Conservation (phyloP, 2,329 filamentous ascomycete genomes). For the Capronia americana region DNA sequence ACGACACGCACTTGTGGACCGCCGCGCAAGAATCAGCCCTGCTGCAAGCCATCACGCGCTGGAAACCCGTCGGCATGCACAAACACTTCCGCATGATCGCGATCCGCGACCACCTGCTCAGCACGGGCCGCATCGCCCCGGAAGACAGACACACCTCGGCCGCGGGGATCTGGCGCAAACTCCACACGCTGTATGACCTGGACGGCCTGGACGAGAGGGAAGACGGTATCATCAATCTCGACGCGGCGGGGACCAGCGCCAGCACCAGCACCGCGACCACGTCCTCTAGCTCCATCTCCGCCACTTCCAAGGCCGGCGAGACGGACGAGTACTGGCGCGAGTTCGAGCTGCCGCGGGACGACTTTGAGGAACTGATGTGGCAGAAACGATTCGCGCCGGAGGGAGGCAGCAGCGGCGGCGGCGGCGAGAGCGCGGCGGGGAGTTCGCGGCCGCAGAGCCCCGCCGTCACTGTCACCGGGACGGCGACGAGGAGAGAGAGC, state of each 20-base stretch:
- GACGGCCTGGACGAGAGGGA: slow-evolving; percentile 84
- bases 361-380: slow-evolving; percentile 58
- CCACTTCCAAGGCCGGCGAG: slow-evolving; percentile 41
- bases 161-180: slow-evolving; percentile 88
- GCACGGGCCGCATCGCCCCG: slow-evolving; percentile 77
- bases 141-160: slow-evolving; percentile 69
- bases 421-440: slow-evolving; percentile 17
- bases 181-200: slow-evolving; percentile 82
- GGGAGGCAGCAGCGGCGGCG: slow-evolving; percentile 8
- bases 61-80: slow-evolving; percentile 97
- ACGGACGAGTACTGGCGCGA: slow-evolving; percentile 66
- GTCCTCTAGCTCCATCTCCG: too few relatives aligned
- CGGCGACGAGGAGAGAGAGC: slow-evolving; percentile 51
- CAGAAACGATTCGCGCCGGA: slow-evolving; percentile 51
- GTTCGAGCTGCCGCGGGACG: slow-evolving; percentile 66
- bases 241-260: slow-evolving; percentile 44
- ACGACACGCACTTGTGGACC: slow-evolving; percentile 70
- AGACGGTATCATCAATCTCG: slow-evolving; percentile 59
- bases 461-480: background rate
- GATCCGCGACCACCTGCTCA: slow-evolving; percentile 78
- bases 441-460: slow-evolving; percentile 12
- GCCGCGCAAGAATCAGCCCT: slow-evolving; percentile 93
- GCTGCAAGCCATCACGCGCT: slow-evolving; percentile 89
- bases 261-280: background rate
- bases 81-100: slow-evolving; percentile 93